A percentile compares a stretch with the other conserved stretches of the same genome.
phyloP scores from a whole-genome alignment of 1,284 basidiomycete species.

The Malassezia slooffiae region DNA sequence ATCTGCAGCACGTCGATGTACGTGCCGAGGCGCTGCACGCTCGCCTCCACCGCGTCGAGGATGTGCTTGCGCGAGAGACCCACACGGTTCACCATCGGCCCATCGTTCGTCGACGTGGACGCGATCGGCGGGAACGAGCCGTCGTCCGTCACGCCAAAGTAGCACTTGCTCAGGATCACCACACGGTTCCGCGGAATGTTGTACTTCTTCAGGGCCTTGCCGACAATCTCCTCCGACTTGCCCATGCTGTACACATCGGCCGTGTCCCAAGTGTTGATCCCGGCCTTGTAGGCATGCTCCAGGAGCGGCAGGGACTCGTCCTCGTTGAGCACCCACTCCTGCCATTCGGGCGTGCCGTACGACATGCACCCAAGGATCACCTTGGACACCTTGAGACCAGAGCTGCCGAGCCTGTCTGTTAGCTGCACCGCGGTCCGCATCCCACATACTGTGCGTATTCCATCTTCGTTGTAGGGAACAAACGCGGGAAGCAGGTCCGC shows the following conservation, averaged over 20 bases:
- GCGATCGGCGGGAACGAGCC: no score
- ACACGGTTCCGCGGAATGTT: conserved; percentile 61
- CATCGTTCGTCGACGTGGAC: conserved; percentile 13
- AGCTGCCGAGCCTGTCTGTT: no score
- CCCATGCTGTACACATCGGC: conserved; percentile 62
- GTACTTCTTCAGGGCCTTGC: conserved; percentile 64
- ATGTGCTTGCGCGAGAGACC: conserved; percentile 69
- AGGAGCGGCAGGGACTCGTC: conserved; percentile 47
- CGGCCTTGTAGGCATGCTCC: conserved; percentile 37
- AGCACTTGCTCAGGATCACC: conserved; percentile 59
- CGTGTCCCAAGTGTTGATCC: conserved; percentile 61
- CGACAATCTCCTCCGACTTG: conserved; percentile 62
- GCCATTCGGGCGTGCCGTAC: conserved; percentile 50
- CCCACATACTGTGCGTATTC: no score
- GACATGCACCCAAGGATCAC: conserved; percentile 52
- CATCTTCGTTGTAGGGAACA: no score
- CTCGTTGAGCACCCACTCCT: conserved; percentile 54
- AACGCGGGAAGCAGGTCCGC: no score
- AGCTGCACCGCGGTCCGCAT: no score
- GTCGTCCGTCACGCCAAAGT: conserved; percentile 49
- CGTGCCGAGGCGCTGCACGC: conserved; percentile 60
- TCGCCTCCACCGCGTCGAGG: conserved; percentile 63
- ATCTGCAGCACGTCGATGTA: conserved; percentile 52
- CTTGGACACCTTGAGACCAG: conserved; percentile 45
- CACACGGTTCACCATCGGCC: conserved; percentile 50